Evolutionary conservation across 2,329 filamentous ascomycete genomes (phyloP).

Genomic region (Fusarium sp.): DNA sequence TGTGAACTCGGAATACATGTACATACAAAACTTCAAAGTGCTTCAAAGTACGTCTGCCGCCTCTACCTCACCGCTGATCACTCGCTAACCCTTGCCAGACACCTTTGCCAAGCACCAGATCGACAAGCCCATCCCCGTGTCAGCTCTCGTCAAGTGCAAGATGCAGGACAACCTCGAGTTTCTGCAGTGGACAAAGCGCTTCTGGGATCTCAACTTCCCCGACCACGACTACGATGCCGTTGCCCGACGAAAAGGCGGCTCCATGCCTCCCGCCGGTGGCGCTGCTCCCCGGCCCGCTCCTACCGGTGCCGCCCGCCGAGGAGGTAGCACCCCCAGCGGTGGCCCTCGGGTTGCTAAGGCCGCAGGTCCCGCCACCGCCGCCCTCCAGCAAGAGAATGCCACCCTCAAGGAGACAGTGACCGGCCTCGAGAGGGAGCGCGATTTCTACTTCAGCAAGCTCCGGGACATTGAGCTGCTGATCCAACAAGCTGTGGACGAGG

Average conservation of each 20-base stretch:
- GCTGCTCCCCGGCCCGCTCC: constrained; percentile 66
- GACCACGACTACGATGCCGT: constrained; percentile 97
- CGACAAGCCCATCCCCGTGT: constrained; percentile 91
- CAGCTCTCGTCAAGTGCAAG: constrained; percentile 95
- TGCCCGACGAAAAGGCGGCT: constrained; percentile 83
- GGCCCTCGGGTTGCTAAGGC: constrained; percentile 63
- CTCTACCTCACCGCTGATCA: neutral
- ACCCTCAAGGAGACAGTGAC: constrained; percentile 96
- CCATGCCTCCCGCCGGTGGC: constrained; percentile 66
- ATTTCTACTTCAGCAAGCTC: constrained; percentile 99
- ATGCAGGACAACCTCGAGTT: constrained; percentile 99
- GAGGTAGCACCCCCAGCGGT: constrained; percentile 76
- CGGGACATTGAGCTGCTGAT: constrained; percentile 96
- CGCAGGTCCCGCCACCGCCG: constrained; percentile 75
- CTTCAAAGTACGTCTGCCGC: constrained; percentile 81
- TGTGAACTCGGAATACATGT: constrained; percentile 96
- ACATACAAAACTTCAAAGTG: constrained; percentile 98
- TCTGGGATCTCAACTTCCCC: constrained; percentile 98
- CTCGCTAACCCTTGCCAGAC: constrained; percentile 65
- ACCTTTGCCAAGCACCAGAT: constrained; percentile 88
- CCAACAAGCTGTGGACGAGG: constrained; percentile 92
- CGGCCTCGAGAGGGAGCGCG: constrained; percentile 93
- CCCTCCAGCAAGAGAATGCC: constrained; percentile 86
- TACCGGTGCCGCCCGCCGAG: constrained; percentile 66
- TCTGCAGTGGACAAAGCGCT: constrained; percentile 95